Conservation (phyloP, 805 yeast genomes). For the Candida succiphila region DNA sequence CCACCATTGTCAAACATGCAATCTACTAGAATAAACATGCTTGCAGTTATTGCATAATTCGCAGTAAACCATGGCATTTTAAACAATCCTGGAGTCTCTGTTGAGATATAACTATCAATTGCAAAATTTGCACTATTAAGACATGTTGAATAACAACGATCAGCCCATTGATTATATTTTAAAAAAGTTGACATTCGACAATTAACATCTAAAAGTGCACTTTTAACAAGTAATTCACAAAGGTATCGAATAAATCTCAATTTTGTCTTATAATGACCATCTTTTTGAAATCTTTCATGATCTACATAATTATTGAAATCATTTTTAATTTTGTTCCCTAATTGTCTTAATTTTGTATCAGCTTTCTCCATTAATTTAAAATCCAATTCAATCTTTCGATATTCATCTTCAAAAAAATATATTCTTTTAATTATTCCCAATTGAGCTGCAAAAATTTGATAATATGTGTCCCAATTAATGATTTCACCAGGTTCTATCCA, state of each 20-base stretch:
- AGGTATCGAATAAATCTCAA: slow-evolving; percentile 12
- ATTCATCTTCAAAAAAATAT: slow-evolving; percentile 16
- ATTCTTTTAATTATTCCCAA: slow-evolving; percentile 16
- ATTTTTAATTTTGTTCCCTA: slow-evolving; percentile 11
- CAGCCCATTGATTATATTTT: slow-evolving; percentile 15
- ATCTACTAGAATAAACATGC: slow-evolving; percentile 19
- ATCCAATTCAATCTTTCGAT: slow-evolving; percentile 5
- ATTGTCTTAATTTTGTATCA: slow-evolving; percentile 14
- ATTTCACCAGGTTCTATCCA: slow-evolving; percentile 9
- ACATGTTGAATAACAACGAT: slow-evolving; percentile 12
- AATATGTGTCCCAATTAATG: slow-evolving; percentile 13
- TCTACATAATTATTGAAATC: slow-evolving; percentile 12
- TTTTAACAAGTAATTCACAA: slow-evolving; percentile 7
- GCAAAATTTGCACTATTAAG: slow-evolving; percentile 11
- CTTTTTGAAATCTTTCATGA: slow-evolving; percentile 6
- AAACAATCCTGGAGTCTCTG: slow-evolving; percentile 7
- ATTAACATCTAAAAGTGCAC: slow-evolving; percentile 19
- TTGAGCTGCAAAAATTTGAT: slow-evolving; percentile 12
- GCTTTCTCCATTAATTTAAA: slow-evolving; percentile 13
- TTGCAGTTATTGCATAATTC: slow-evolving; percentile 16
- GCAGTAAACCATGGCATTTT: slow-evolving; percentile 16
- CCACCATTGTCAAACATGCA: slow-evolving; percentile 14
- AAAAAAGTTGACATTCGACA: slow-evolving; percentile 19
- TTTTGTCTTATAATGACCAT: slow-evolving; percentile 4
- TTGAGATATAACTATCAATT: slow-evolving; percentile 8